These are phyloP conservation scores for Penicillium janthinellum DNA, from an alignment of 2,329 filamentous ascomycete genomes.

Conservation along the genomic window DNA sequence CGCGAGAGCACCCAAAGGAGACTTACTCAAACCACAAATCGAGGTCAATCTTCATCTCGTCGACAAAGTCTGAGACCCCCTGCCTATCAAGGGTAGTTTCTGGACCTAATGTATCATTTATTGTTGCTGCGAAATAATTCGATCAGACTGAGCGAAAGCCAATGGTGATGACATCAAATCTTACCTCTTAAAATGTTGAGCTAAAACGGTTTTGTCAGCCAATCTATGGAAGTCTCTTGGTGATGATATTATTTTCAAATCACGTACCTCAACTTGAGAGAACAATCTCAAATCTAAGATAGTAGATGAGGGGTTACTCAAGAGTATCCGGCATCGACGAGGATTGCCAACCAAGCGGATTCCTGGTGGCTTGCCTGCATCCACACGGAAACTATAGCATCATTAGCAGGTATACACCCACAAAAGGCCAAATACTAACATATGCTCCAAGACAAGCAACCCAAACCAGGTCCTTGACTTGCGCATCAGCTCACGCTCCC, in stretches of 20 bases:
- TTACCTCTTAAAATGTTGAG: constrained; percentile 47
- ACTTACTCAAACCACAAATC: constrained; percentile 52
- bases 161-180: neutral
- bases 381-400: constrained; percentile 41
- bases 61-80: constrained; percentile 45
- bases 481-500: constrained; percentile 41
- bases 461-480: constrained; percentile 55
- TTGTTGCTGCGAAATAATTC: constrained; percentile 30
- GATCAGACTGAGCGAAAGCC: neutral
- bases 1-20: neutral
- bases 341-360: constrained; percentile 42
- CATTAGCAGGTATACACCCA: neutral
- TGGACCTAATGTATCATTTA: constrained; percentile 39
- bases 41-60: constrained; percentile 52
- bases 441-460: constrained; percentile 56
- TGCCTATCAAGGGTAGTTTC: constrained; percentile 32
- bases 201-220: constrained; percentile 24
- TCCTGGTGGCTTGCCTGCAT: constrained; percentile 49
- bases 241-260: neutral
- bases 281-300: constrained; percentile 55
- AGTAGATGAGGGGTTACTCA: constrained; percentile 48
- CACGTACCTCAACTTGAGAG: constrained; percentile 52
- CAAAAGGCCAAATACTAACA: constrained; percentile 26
- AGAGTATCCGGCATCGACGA: constrained; percentile 50
- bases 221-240: neutral